Evolutionary conservation across 1,139 yeast species (phyloP), one percentile per base, ranked within the genome.

Genomic region (Candida labiduridarum): DNA sequence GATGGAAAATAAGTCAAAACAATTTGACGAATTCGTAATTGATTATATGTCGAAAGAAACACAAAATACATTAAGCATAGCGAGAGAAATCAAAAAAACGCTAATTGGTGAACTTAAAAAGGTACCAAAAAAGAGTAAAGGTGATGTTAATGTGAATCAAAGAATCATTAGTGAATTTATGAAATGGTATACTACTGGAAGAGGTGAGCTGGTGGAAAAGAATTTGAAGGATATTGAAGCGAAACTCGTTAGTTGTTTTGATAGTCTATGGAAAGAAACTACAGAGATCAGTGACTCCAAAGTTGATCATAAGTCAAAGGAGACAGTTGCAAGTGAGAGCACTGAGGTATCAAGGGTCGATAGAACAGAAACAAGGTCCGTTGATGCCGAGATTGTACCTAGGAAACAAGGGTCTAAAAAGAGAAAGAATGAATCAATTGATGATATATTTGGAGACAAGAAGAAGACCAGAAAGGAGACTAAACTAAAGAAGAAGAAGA

Each of bases 401-500:
- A 14, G 39, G 14, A 25, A 34, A 18, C n/a, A 9, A 33, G 16
- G 12, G 15, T n/a, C 18, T n/a, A 31, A 18, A 35, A 33, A 45
- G 35, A 31, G 43, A 40, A 27, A 46, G 29, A 52, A 43, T 33
- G 46, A 45, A 50, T 34, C 49, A 40, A 47, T 48, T 38, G 43
- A 35, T 29, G 49, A 50, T 40, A 48, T 46, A 14, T 46, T 50
- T 48, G 53, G 46, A 45, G 50, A 50, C 8, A 30, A 41, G 15
- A 41, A 41, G 35, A 41, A 41, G 18, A 30, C 35, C 8, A 41
- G 30, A 16, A 41, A 29, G 35, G 35, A 41, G 11, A n/a, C 2
- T 11, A 41, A 41, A 30, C 15, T 16, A 11, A 29, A 38, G 12
- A 38, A 69, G 55, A 76, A 70, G 62, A 76, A 71, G 54, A 76